A percentile compares a stretch with the other conserved stretches of the same genome.
Conservation (phyloP, 2,329 filamentous ascomycete species). For the Aspergillus udagawae region DNA sequence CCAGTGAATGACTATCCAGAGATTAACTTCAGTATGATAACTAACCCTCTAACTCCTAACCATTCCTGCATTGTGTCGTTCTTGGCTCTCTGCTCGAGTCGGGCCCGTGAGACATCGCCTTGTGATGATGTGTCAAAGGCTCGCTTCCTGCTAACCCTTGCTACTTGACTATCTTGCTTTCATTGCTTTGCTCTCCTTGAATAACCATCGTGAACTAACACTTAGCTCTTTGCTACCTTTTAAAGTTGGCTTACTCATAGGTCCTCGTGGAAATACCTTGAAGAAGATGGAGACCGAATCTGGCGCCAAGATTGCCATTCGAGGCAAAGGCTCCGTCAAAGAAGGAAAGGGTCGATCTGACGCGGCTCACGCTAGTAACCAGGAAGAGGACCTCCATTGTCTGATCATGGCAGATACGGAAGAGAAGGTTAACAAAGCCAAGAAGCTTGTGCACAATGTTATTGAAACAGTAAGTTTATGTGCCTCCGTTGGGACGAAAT, state of each 20-base stretch:
- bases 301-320: constrained; percentile 96
- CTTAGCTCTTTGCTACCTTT: constrained; percentile 66
- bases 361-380: constrained; percentile 98
- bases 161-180: constrained; percentile 26
- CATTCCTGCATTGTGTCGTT: constrained; percentile 42
- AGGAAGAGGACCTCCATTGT: constrained; percentile 98
- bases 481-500: background rate
- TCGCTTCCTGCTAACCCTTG: constrained; percentile 42
- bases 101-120: constrained; percentile 33
- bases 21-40: constrained; percentile 99
- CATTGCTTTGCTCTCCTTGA: constrained; percentile 21
- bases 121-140: constrained; percentile 31
- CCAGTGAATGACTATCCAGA: constrained; percentile 99
- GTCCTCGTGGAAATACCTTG: constrained; percentile 97
- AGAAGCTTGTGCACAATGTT: constrained; percentile 96
- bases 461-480: constrained; percentile 84
- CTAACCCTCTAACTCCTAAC: constrained; percentile 94
- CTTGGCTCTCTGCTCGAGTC: constrained; percentile 41
- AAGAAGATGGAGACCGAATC: constrained; percentile 99
- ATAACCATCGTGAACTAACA: constrained; percentile 70
- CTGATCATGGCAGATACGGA: constrained; percentile 99
- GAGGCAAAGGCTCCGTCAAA: constrained; percentile 98
- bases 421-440: constrained; percentile 99
- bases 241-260: constrained; percentile 99
- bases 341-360: constrained; percentile 99